phyloP scores from a whole-genome alignment of 768 basidiomycete species.

The Pseudohyphozyma bogoriensis region DNA sequence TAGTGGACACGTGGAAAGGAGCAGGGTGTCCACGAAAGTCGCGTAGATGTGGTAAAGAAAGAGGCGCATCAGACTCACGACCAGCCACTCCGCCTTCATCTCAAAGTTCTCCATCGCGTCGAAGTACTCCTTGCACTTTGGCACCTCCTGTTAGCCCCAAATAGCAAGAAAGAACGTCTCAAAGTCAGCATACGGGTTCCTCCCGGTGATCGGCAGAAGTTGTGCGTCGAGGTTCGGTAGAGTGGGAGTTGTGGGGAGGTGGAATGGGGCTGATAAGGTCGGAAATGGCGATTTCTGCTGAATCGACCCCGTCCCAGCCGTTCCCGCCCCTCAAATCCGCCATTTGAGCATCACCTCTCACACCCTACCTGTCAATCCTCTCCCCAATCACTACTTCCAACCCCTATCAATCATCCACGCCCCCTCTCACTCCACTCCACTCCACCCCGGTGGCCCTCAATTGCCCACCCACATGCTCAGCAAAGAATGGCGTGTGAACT shows the following conservation, averaged over 20 bases:
- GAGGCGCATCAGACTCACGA: constrained; percentile 25
- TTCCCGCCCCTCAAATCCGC: no score
- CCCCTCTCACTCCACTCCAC: not conserved
- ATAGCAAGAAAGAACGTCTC: not conserved
- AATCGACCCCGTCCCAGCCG: no score
- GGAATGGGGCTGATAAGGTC: not conserved
- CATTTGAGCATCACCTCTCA: no score
- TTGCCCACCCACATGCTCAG: no score
- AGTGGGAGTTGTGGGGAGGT: not conserved
- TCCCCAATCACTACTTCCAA: no score
- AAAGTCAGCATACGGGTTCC: not conserved
- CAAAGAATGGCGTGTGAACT: not conserved
- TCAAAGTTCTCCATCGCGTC: constrained; percentile 32
- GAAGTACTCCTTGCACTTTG: constrained; percentile 30
- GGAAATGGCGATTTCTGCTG: not conserved
- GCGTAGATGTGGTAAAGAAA: not conserved
- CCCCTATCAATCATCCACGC: no score
- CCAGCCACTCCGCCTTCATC: constrained; percentile 31
- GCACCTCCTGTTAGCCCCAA: constrained; percentile 31
- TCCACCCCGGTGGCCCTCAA: not conserved
- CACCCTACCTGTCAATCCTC: no score
- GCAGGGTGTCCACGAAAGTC: not conserved
- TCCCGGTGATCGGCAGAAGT: not conserved
- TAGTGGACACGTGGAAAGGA: not conserved
- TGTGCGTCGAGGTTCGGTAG: not conserved